Percentiles rank a stretch among this genome's conserved stretches.
Evolutionary conservation across 768 basidiomycete species (phyloP).

Genomic region (Asterophora lycoperdoides): DNA sequence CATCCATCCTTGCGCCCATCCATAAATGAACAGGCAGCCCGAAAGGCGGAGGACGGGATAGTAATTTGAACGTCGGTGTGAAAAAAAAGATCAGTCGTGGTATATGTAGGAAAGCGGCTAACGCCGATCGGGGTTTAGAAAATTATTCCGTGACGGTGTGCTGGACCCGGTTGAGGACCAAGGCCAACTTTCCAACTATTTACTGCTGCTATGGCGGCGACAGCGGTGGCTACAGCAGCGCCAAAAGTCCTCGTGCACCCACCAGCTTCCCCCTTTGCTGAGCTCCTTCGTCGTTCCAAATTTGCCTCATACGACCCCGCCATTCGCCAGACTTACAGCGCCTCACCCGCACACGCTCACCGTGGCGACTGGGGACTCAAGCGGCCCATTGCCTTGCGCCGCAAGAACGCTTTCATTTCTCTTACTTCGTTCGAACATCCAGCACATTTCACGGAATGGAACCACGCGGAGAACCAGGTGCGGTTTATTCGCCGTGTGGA

Average conservation of each 20-base stretch:
- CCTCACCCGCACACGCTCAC: slow-evolving; percentile 63
- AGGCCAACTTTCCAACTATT: too few relatives aligned
- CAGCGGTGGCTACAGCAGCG: slow-evolving; percentile 26
- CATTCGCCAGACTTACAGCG: slow-evolving; percentile 75
- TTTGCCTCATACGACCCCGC: slow-evolving; percentile 76
- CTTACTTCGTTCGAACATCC: slow-evolving; percentile 66
- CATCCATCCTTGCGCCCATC: slow-evolving; percentile 51
- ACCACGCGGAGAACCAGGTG: slow-evolving; percentile 59
- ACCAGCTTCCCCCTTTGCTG: slow-evolving; percentile 66
- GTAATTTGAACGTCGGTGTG: slow-evolving; percentile 76
- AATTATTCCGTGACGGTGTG: slow-evolving; percentile 8
- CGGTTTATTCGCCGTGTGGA: slow-evolving; percentile 64
- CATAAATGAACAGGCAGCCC: slow-evolving; percentile 26
- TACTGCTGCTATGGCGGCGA: slow-evolving; percentile 17
- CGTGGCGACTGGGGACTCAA: slow-evolving; percentile 87
- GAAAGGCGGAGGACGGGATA: slow-evolving; percentile 52
- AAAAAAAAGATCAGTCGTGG: slow-evolving; percentile 11
- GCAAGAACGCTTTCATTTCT: slow-evolving; percentile 60
- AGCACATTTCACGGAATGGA: slow-evolving; percentile 78
- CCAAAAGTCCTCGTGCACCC: slow-evolving; percentile 13
- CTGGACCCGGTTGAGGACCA: too few relatives aligned
- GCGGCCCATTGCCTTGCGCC: slow-evolving; percentile 67
- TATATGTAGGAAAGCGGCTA: slow-evolving; percentile 29
- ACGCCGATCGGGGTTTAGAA: slow-evolving; percentile 22
- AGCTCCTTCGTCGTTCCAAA: slow-evolving; percentile 75